Base-by-base conservation (phyloP, 2,329 filamentous ascomycete genomes). In the Ascocoryne sarcoides region DNA sequence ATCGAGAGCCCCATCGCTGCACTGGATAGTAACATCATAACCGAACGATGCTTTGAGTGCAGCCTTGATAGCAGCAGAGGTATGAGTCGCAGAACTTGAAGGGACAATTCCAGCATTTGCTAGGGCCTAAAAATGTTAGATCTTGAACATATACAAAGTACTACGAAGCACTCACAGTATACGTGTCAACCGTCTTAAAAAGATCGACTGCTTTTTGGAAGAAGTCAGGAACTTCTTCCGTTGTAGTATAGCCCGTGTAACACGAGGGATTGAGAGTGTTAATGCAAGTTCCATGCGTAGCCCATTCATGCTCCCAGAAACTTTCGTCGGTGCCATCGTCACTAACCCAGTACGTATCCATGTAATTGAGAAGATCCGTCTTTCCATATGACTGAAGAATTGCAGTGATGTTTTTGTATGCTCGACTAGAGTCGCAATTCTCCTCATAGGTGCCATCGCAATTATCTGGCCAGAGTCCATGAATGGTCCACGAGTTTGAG, bases 221-320 rank as follows among this genome's bases (percentile, higher is more conserved):
- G 63, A 75, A 87, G 56, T 82, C 79, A 10, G 75, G 70, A 1
- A 79, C 77, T 54, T 86, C 83, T 45, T 82, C 68, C 9, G 72
- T 73, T 0, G 71, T 60, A 40, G 67, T 61, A 58, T 84, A 82
- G 52, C 34, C 43, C 3, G 63, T 61, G 62, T 85, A 88, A 66
- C 83, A 88, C 14, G 62, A 60, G 0, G 82, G 73, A 34, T 79
- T 68, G 8, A 87, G 68, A 0, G 83, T 87, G 51, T 68, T 76
- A 48, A 86, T 75, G 62, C 82, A 86, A n/a, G 69, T 72, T 40
- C 83, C 84, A 57, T 88, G 83, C 59, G 84, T 87, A 49, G 68
- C 66, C 76, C 78, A 87, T 60, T 87, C 82, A 59, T 86, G 81
- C 56, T 81, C 66, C 82, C 82, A 87, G 50, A 87, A 75, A 9